Evolutionary conservation across 371 early-diverging fungal genomes (phyloP).

Genomic region (Mortierella sp.): DNA sequence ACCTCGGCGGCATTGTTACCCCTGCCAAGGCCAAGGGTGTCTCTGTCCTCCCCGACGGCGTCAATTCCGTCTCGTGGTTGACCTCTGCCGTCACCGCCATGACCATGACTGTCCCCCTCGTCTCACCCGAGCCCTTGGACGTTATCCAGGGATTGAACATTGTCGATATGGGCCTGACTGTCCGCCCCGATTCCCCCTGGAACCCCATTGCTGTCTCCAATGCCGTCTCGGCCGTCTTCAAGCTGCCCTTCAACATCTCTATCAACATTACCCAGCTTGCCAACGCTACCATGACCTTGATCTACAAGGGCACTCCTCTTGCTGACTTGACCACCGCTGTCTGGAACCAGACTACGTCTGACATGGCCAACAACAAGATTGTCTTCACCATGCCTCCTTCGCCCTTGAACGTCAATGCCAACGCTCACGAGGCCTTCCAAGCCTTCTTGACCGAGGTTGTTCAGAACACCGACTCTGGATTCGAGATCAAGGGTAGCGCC

Average conservation of each 20-base stretch:
- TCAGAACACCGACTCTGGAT: constrained; percentile 57
- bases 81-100: constrained; percentile 67
- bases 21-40: constrained; percentile 68
- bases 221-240: constrained; percentile 65
- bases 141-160: constrained; percentile 67
- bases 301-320: constrained; percentile 62
- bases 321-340: constrained; percentile 60
- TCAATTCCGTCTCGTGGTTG: constrained; percentile 65
- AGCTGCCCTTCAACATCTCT: constrained; percentile 71
- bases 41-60: constrained; percentile 70
- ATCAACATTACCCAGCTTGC: constrained; percentile 68
- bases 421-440: constrained; percentile 61
- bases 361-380: constrained; percentile 58
- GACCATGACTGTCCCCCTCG: constrained; percentile 64
- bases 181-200: constrained; percentile 63
- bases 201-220: constrained; percentile 64
- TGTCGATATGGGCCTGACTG: constrained; percentile 65
- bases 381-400: constrained; percentile 54
- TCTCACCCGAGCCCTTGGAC: constrained; percentile 57
- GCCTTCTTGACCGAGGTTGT: constrained; percentile 61
- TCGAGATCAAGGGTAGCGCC: constrained; percentile 64
- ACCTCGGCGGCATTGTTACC: constrained; percentile 64
- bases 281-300: constrained; percentile 66
- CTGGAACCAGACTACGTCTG: constrained; percentile 62
- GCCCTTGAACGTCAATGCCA: constrained; percentile 57